Conservation (phyloP, 2,329 filamentous ascomycete genomes). For the Alternaria longipes region DNA sequence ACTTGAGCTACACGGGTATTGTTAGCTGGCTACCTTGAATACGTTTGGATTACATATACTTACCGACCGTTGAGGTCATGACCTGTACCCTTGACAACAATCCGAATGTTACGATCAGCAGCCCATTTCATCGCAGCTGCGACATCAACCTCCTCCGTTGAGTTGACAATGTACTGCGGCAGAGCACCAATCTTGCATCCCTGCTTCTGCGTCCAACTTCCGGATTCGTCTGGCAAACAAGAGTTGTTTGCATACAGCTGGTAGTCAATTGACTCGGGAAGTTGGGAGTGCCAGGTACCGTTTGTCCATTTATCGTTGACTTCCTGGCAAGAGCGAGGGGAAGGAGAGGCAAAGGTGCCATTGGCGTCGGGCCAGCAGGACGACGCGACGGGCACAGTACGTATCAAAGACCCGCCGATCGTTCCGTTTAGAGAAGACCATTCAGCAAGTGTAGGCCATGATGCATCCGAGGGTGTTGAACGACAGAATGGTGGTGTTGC, state of each 20-base stretch:
- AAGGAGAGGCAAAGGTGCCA: slow-evolving; percentile 27
- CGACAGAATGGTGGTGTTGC: background rate
- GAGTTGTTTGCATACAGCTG: background rate
- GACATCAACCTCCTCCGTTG: slow-evolving; percentile 32
- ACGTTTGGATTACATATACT: background rate
- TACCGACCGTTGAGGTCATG: slow-evolving; percentile 24
- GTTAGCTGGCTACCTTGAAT: background rate
- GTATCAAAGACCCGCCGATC: background rate
- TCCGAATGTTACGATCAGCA: slow-evolving; percentile 13
- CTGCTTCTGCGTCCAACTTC: background rate
- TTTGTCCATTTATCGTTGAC: slow-evolving; percentile 42
- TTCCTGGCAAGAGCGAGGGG: slow-evolving; percentile 29
- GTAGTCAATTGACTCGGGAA: slow-evolving; percentile 40
- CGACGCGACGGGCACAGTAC: background rate
- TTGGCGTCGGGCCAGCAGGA: slow-evolving; percentile 35
- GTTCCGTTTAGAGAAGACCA: background rate
- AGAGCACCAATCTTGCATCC: background rate
- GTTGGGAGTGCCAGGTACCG: slow-evolving; percentile 39
- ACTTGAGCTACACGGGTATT: background rate
- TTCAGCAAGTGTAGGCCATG: background rate
- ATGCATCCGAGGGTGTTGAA: background rate
- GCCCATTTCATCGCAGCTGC: slow-evolving; percentile 42
- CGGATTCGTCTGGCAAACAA: background rate
- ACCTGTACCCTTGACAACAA: slow-evolving; percentile 24
- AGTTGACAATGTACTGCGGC: slow-evolving; percentile 4